Conservation (phyloP, 257 asterid species). For the Cordia subcordata region DNA sequence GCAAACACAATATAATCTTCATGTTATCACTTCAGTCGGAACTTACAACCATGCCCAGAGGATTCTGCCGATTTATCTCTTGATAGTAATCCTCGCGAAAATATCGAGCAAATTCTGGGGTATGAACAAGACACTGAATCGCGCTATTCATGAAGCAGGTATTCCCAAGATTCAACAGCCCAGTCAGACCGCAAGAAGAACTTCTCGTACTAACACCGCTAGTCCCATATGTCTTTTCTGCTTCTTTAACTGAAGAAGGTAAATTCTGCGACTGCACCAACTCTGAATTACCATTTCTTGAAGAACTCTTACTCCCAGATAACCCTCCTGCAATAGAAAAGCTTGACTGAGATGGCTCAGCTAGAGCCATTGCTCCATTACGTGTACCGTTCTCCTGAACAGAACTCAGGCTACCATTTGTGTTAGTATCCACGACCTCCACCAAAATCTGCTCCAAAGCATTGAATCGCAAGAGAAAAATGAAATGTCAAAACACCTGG, state of each 20-base stretch:
- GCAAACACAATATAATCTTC: too few species aligned
- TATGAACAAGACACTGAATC: conserved; percentile 96
- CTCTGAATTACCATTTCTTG: conserved; percentile 75
- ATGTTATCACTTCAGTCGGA: conserved; percentile 12
- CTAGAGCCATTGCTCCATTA: conserved; percentile 51
- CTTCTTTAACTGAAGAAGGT: conserved; percentile 26
- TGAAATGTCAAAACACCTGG: conserved; percentile 20
- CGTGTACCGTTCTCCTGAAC: conserved; percentile 60
- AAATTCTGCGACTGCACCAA: conserved; percentile 40
- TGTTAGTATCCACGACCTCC: conserved; percentile 47
- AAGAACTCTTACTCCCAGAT: conserved; percentile 58
- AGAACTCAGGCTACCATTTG: conserved; percentile 46
- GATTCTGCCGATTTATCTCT: conserved; percentile 93
- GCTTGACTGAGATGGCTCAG: conserved; percentile 46
- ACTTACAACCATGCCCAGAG: conserved; percentile 99
- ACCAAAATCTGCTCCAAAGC: conserved; percentile 66
- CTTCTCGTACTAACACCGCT: conserved; percentile 93
- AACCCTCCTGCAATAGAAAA: conserved; percentile 58
- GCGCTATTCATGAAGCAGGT: conserved; percentile 99
- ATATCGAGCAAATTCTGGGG: conserved; percentile 90
- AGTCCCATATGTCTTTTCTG: conserved; percentile 62
- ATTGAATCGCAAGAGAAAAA: conserved; percentile 18
- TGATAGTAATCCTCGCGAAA: conserved; percentile 96
- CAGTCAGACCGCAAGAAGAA: conserved; percentile 87
- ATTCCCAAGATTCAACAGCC: conserved; percentile 92